Conservation (phyloP, 1,284 basidiomycete species). For the Anthracocystis walkeri region DNA sequence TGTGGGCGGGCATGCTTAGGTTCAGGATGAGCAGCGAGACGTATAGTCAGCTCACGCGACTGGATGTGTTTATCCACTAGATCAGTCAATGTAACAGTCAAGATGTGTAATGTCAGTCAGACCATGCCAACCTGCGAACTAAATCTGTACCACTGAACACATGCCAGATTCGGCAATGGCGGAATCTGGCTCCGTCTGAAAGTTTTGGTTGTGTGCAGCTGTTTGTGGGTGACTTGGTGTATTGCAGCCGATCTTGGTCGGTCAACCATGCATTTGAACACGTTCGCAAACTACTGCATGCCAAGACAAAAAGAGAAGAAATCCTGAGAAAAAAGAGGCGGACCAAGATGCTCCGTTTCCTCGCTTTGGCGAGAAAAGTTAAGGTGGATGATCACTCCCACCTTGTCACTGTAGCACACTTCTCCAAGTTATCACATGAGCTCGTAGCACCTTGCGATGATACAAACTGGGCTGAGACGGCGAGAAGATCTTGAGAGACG, state of each 20-base stretch:
- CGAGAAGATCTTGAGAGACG: background rate
- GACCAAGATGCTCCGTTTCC: background rate
- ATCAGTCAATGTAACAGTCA: background rate
- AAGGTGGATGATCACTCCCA: no score
- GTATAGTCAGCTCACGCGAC: constrained; percentile 66
- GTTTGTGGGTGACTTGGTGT: no score
- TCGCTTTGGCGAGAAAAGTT: background rate
- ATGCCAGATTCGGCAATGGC: background rate
- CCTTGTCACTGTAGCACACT: no score
- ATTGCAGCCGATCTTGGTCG: no score
- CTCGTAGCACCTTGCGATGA: no score
- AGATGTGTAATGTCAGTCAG: no score
- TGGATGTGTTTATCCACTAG: constrained; percentile 60
- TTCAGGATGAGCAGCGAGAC: constrained; percentile 69
- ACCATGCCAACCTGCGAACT: background rate
- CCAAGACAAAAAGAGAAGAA: constrained; percentile 12
- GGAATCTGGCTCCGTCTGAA: no score
- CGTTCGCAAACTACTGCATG: constrained; percentile 1
- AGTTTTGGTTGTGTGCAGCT: background rate
- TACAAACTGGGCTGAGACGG: no score
- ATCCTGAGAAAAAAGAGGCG: background rate
- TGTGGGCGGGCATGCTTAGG: constrained; percentile 69
- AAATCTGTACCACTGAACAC: background rate
- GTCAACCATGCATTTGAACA: background rate
- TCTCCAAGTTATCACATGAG: no score